These are phyloP conservation scores for Epichloe scottii DNA, from an alignment of 2,329 filamentous ascomycete genomes.

Conservation along the genomic window DNA sequence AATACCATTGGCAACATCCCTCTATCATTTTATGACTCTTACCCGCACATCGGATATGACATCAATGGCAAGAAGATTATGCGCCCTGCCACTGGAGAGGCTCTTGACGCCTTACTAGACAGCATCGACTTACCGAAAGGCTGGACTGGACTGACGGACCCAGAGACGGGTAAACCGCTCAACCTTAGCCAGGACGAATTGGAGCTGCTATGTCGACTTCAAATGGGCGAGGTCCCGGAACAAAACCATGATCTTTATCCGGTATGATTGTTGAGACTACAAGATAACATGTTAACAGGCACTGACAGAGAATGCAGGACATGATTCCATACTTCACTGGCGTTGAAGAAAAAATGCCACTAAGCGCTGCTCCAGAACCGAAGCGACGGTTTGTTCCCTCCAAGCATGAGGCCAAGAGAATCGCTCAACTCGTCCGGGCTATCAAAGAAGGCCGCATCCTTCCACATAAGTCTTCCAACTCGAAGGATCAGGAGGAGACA, in stretches of 20 bases:
- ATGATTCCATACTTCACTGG: conserved; percentile 91
- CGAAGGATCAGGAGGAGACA: conserved; percentile 54
- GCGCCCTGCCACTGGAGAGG: conserved; percentile 86
- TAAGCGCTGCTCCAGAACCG: conserved; percentile 88
- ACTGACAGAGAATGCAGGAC: conserved; percentile 34
- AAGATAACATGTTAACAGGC: not conserved
- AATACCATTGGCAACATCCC: conserved; percentile 97
- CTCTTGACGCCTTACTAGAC: conserved; percentile 83
- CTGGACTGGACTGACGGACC: conserved; percentile 93
- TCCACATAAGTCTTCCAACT: conserved; percentile 70
- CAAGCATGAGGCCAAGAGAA: conserved; percentile 88
- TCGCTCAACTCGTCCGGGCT: conserved; percentile 94
- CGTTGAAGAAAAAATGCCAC: conserved; percentile 82
- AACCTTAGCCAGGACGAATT: conserved; percentile 80
- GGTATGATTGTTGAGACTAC: conserved; percentile 28
- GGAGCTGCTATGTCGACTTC: conserved; percentile 75
- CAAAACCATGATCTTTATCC: conserved; percentile 91
- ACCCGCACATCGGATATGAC: conserved; percentile 96
- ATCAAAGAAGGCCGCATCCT: conserved; percentile 90
- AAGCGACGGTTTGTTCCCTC: conserved; percentile 93
- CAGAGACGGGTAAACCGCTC: conserved; percentile 83
- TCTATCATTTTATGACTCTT: conserved; percentile 89
- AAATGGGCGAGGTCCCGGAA: conserved; percentile 75
- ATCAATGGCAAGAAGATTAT: conserved; percentile 98
- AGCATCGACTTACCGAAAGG: conserved; percentile 95